Percentiles rank a stretch among this genome's conserved stretches.
Conservation (phyloP, 257 asterid genomes). For the Nicotiana otophora region DNA sequence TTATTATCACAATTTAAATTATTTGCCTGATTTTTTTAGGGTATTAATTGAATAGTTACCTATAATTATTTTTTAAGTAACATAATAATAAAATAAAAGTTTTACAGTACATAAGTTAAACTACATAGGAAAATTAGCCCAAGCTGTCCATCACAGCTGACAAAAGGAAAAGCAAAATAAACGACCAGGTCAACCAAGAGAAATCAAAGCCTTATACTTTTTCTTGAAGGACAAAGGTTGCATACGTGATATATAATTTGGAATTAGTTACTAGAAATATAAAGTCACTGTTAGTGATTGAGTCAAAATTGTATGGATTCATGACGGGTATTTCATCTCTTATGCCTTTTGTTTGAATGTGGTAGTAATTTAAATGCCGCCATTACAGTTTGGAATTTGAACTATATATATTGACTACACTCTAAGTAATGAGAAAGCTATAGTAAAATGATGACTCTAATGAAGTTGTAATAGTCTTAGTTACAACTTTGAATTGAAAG, state of each 20-base stretch:
- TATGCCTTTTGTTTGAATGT: background rate
- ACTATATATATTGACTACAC: background rate
- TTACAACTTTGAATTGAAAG: background rate
- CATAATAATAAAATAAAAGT: too few species aligned
- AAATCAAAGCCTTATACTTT: background rate
- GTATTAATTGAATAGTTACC: too few species aligned
- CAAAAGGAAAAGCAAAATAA: background rate
- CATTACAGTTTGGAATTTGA: background rate
- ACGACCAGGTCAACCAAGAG: background rate
- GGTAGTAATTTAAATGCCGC: background rate
- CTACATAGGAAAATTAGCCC: background rate
- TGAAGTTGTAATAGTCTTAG: background rate
- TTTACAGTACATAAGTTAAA: too few species aligned
- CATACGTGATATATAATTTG: background rate
- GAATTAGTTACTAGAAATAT: background rate
- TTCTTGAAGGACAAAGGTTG: background rate
- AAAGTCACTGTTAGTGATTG: background rate
- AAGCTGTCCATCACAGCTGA: background rate
- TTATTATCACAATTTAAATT: background rate
- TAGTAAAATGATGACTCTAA: background rate
- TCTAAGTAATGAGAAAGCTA: background rate
- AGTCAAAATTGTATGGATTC: slow-evolving; percentile 4
- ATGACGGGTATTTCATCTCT: slow-evolving; percentile 1
- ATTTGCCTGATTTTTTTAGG: background rate
- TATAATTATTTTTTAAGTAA: too few species aligned